Percentiles rank a stretch among this genome's conserved stretches.
Evolutionary conservation across 495 filamentous ascomycete genomes (phyloP).

Genomic region (Xylaria longipes): DNA sequence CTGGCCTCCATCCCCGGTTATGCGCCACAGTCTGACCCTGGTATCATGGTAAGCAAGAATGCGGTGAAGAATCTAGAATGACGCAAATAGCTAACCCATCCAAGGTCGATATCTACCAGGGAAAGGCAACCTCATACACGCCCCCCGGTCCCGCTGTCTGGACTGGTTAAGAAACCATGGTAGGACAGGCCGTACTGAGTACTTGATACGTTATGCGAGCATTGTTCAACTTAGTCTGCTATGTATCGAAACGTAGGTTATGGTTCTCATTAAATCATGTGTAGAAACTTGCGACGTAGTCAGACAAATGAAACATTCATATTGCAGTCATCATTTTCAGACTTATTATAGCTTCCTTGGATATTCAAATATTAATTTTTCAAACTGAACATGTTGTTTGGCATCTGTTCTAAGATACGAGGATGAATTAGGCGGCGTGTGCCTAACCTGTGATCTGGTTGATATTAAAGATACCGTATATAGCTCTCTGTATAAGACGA

Average conservation of each 20-base stretch:
- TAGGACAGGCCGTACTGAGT: background rate
- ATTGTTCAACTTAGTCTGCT: background rate
- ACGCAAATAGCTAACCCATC: slow-evolving; percentile 16
- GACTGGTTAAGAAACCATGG: slow-evolving; percentile 42
- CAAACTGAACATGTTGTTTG: no score
- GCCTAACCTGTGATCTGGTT: no score
- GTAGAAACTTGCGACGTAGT: background rate
- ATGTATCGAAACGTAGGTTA: background rate
- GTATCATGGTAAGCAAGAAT: slow-evolving; percentile 51
- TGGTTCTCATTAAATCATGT: background rate
- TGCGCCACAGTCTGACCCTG: slow-evolving; percentile 56
- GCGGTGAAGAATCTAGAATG: background rate
- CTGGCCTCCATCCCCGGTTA: slow-evolving; percentile 60
- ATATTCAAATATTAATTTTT: no score
- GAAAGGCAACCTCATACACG: slow-evolving; percentile 55
- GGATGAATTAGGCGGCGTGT: no score
- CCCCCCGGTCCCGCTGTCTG: slow-evolving; percentile 58
- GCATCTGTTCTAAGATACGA: no score
- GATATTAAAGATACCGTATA: no score
- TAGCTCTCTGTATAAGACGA: no score
- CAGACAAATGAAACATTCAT: no score
- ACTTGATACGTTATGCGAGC: no score
- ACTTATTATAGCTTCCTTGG: no score
- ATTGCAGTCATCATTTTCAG: no score
- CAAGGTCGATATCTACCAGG: slow-evolving; percentile 56